phyloP scores from a whole-genome alignment of 495 filamentous ascomycete genomes.

The Talaromyces stipitatus region DNA sequence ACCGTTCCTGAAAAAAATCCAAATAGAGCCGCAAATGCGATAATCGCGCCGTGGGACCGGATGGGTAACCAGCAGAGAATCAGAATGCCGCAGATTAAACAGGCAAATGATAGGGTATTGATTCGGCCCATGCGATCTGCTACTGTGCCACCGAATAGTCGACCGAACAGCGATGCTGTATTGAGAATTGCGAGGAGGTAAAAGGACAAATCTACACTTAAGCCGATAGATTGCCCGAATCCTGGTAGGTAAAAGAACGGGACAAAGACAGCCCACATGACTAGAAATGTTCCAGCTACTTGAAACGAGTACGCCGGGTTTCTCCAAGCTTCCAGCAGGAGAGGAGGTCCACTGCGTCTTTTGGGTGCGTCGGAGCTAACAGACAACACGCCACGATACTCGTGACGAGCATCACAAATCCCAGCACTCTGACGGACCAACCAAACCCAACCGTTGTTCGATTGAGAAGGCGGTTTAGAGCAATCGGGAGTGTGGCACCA shows the following conservation, averaged over 20 bases:
- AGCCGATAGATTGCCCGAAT: slow-evolving; percentile 9
- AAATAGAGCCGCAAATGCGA: slow-evolving; percentile 47
- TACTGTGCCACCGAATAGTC: slow-evolving; percentile 12
- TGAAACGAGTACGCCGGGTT: slow-evolving; percentile 10
- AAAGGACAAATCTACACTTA: slow-evolving; percentile 10
- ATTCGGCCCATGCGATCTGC: slow-evolving; percentile 19
- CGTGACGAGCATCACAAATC: slow-evolving; percentile 48
- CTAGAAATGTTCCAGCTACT: slow-evolving; percentile 12
- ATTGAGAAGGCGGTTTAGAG: slow-evolving; percentile 17
- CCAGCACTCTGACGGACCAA: slow-evolving; percentile 58
- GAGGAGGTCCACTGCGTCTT: slow-evolving; percentile 21
- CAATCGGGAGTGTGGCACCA: slow-evolving; percentile 24
- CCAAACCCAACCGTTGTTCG: slow-evolving; percentile 32
- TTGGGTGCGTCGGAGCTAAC: slow-evolving; percentile 28
- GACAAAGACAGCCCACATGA: slow-evolving; percentile 10
- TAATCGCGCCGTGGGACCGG: slow-evolving; percentile 33
- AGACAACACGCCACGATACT: slow-evolving; percentile 31
- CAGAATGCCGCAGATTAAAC: slow-evolving; percentile 10
- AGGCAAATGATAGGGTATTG: slow-evolving; percentile 13
- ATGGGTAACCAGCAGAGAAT: slow-evolving; percentile 40
- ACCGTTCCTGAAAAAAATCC: slow-evolving; percentile 50
- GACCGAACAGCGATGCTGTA: slow-evolving; percentile 18
- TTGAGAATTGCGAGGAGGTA: slow-evolving; percentile 19
- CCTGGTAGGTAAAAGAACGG: slow-evolving; percentile 16
- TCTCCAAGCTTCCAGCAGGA: slow-evolving; percentile 22